Conservation (phyloP, 306 rosid genomes). For the Datisca glomerata region DNA sequence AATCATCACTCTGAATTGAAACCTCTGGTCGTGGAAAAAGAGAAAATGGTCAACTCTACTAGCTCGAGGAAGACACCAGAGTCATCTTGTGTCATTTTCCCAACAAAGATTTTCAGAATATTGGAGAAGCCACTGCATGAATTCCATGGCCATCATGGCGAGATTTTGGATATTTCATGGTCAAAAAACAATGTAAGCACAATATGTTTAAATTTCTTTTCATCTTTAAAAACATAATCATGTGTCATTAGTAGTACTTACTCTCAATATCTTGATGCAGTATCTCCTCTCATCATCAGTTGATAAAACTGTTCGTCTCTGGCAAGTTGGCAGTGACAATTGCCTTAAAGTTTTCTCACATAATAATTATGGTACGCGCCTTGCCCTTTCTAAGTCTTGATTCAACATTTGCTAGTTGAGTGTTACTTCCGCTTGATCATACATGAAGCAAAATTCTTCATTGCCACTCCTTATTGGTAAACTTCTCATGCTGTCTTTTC, state of each 20-base stretch:
- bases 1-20: slow-evolving; percentile 62
- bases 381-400: neutral
- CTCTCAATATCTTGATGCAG: slow-evolving; percentile 33
- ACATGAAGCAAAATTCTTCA: neutral
- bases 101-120: slow-evolving; percentile 70
- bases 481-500: slow-evolving; percentile 3
- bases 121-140: slow-evolving; percentile 75
- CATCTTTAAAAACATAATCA: neutral
- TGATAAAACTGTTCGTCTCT: slow-evolving; percentile 86
- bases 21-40: slow-evolving; percentile 62
- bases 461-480: slow-evolving; percentile 5
- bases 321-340: slow-evolving; percentile 55
- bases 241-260: neutral
- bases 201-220: neutral
- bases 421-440: too few relatives aligned
- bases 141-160: slow-evolving; percentile 71
- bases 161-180: slow-evolving; percentile 88
- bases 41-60: slow-evolving; percentile 36
- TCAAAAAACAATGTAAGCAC: slow-evolving; percentile 72
- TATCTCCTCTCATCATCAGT: slow-evolving; percentile 73
- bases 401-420: too few relatives aligned
- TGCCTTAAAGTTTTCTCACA: slow-evolving; percentile 84
- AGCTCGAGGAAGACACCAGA: slow-evolving; percentile 57
- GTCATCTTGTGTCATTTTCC: slow-evolving; percentile 74
- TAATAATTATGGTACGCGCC: slow-evolving; percentile 68